Conservation (phyloP, 805 yeast genomes). For the Babjeviella inositovora region DNA sequence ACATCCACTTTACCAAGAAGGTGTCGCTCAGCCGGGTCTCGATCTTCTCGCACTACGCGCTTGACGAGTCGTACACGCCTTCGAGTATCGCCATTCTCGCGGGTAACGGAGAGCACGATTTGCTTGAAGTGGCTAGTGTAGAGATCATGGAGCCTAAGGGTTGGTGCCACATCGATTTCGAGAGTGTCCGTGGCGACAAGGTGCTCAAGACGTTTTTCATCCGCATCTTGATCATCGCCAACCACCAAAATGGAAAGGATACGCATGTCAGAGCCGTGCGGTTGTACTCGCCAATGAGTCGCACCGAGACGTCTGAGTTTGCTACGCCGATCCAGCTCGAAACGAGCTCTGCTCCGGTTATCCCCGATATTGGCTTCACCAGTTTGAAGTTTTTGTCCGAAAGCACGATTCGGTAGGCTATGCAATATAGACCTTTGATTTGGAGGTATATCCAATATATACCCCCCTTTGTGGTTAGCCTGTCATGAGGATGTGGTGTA, state of each 20-base stretch:
- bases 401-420: no score
- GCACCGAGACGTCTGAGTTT: neutral
- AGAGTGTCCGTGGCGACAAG: conserved; percentile 33
- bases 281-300: conserved; percentile 29
- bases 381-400: no score
- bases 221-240: conserved; percentile 45
- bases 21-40: conserved; percentile 57
- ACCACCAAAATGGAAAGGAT: conserved; percentile 94
- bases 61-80: conserved; percentile 93
- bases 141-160: conserved; percentile 56
- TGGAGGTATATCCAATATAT: no score
- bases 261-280: conserved; percentile 72
- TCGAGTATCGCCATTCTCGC: conserved; percentile 44
- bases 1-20: conserved; percentile 64
- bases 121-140: conserved; percentile 46
- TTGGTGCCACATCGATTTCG: conserved; percentile 56
- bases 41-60: conserved; percentile 48
- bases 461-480: no score
- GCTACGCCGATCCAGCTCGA: no score
- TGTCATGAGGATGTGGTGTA: no score
- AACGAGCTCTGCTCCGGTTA: no score
- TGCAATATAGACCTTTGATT: no score
- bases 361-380: no score
- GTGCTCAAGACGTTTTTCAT: conserved; percentile 53
- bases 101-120: conserved; percentile 69